Conservation (phyloP, 495 filamentous ascomycete species). For the Neurospora tetrasperma region DNA sequence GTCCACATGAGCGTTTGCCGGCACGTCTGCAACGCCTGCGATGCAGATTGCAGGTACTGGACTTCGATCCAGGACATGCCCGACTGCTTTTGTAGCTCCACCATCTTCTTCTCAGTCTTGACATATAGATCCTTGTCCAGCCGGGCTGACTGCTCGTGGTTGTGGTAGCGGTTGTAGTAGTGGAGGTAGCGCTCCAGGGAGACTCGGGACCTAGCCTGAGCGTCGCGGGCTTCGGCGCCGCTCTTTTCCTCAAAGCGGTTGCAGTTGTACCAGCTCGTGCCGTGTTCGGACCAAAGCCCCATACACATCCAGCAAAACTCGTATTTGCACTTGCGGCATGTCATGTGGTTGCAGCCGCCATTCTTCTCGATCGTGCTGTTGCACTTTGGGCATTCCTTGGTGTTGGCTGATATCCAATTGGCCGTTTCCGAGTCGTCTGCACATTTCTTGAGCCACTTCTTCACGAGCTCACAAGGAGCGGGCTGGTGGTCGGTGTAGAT, state of each 20-base stretch:
- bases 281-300: constrained; percentile 96
- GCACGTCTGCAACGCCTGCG: constrained; percentile 88
- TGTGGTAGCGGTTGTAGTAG: constrained; percentile 98
- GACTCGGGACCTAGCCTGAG: constrained; percentile 79
- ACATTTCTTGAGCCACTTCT: constrained; percentile 96
- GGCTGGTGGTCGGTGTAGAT: constrained; percentile 87
- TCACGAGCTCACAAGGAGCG: constrained; percentile 81
- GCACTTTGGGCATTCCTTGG: constrained; percentile 95
- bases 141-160: constrained; percentile 95
- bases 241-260: constrained; percentile 95
- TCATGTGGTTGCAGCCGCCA: constrained; percentile 99
- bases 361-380: constrained; percentile 98
- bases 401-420: constrained; percentile 99
- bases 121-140: constrained; percentile 91
- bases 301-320: constrained; percentile 99
- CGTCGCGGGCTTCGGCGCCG: constrained; percentile 77
- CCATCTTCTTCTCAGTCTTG: constrained; percentile 99
- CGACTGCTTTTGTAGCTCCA: constrained; percentile 79
- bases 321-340: constrained; percentile 94
- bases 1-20: constrained; percentile 98
- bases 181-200: constrained; percentile 90
- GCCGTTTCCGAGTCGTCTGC: constrained; percentile 97
- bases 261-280: constrained; percentile 99
- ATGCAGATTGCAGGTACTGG: constrained; percentile 87
- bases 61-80: constrained; percentile 99